phyloP scores from a whole-genome alignment of 2,329 filamentous ascomycete species.

The Hysterium pulicare region DNA sequence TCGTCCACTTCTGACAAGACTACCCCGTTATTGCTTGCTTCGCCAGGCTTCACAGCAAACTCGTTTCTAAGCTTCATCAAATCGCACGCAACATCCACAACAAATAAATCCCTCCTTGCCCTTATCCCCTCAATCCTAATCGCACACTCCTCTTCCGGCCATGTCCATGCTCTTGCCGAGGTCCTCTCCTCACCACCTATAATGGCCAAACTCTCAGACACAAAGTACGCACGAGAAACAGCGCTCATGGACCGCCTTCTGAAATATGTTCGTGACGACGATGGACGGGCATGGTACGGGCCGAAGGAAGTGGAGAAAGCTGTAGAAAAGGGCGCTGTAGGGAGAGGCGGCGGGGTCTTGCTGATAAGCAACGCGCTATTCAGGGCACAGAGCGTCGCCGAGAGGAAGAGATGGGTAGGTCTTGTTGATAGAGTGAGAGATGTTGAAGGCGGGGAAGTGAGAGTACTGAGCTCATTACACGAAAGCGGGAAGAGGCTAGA shows the following conservation, averaged over 20 bases:
- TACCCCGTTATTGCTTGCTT: slow-evolving; percentile 82
- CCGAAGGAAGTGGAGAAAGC: slow-evolving; percentile 76
- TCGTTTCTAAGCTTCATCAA: slow-evolving; percentile 76
- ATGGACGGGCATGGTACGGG: slow-evolving; percentile 89
- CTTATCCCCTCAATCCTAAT: slow-evolving; percentile 64
- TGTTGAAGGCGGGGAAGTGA: slow-evolving; percentile 76
- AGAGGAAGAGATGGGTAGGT: slow-evolving; percentile 74
- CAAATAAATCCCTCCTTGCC: slow-evolving; percentile 67
- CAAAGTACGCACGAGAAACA: slow-evolving; percentile 83
- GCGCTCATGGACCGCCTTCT: slow-evolving; percentile 81
- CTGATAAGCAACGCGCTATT: slow-evolving; percentile 87
- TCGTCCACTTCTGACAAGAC: slow-evolving; percentile 23
- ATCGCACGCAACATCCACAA: slow-evolving; percentile 57
- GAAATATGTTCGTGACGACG: slow-evolving; percentile 73
- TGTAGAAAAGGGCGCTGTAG: slow-evolving; percentile 82
- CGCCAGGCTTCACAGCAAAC: slow-evolving; percentile 80
- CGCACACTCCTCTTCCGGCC: slow-evolving; percentile 80
- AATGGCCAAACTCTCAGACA: slow-evolving; percentile 72
- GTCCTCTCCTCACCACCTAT: slow-evolving; percentile 80
- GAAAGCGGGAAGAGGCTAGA: slow-evolving; percentile 87
- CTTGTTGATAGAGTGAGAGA: slow-evolving; percentile 86
- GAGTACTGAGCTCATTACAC: slow-evolving; percentile 88
- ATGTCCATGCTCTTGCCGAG: slow-evolving; percentile 83
- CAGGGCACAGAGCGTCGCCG: slow-evolving; percentile 72
- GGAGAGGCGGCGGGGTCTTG: slow-evolving; percentile 77